phyloP scores from a whole-genome alignment of 495 filamentous ascomycete species.

The Cladorrhinum samala region DNA sequence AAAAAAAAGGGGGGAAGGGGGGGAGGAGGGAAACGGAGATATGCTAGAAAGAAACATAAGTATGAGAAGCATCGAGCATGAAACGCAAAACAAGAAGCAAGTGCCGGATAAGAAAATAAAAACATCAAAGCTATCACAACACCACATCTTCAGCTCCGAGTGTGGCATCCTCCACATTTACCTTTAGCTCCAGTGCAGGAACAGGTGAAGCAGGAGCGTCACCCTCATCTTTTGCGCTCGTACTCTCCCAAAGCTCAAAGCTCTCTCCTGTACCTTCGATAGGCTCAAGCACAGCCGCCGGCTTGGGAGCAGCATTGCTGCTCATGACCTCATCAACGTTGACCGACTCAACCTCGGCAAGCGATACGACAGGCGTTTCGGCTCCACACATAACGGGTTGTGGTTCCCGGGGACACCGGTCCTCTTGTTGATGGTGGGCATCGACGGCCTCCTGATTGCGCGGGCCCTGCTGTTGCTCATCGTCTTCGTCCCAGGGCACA shows the following conservation, averaged over 20 bases:
- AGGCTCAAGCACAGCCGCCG: constrained; percentile 43
- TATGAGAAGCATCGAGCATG: too few relatives aligned
- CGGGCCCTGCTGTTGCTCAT: constrained; percentile 14
- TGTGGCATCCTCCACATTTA: too few relatives aligned
- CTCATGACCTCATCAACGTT: constrained; percentile 46
- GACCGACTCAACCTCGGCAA: constrained; percentile 20
- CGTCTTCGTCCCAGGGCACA: constrained; percentile 53
- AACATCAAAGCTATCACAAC: too few relatives aligned
- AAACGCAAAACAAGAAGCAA: too few relatives aligned
- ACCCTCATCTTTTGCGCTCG: constrained; percentile 48
- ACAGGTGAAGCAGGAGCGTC: constrained; percentile 22
- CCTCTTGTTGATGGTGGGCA: constrained; percentile 9
- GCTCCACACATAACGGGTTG: constrained; percentile 19
- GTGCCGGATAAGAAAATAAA: too few relatives aligned
- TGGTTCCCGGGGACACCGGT: background rate
- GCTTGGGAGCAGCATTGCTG: constrained; percentile 30
- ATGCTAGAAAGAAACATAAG: too few relatives aligned
- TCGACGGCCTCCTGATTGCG: constrained; percentile 15
- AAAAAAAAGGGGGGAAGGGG: too few relatives aligned
- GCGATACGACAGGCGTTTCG: constrained; percentile 26
- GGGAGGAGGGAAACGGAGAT: too few relatives aligned
- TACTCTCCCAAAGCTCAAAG: constrained; percentile 63
- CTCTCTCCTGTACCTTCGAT: constrained; percentile 47
- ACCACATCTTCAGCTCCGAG: too few relatives aligned
- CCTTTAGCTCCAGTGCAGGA: constrained; percentile 5